Evolutionary conservation across 2,329 filamentous ascomycete species (phyloP).

Genomic region (Diaporthe sp.): DNA sequence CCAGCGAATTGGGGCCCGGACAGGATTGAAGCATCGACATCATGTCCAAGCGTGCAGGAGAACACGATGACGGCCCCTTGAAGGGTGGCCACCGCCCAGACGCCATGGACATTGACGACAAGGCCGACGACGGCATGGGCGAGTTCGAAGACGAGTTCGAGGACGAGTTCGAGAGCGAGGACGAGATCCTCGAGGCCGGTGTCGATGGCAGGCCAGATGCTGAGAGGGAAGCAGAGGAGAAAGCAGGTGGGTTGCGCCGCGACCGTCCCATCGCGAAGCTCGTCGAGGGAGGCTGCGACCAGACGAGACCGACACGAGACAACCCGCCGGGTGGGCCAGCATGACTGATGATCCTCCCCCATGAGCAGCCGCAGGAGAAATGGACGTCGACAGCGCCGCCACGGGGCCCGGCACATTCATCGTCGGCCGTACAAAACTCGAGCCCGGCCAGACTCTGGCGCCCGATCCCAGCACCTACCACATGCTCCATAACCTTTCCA

Average conservation of each 20-base stretch:
- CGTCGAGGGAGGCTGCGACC: not conserved
- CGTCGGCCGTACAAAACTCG: slow-evolving; percentile 91
- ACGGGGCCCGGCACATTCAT: slow-evolving; percentile 88
- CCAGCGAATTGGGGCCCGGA: no score
- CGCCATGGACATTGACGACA: slow-evolving; percentile 75
- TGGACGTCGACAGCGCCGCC: slow-evolving; percentile 80
- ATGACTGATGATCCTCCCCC: not conserved
- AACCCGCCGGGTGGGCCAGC: not conserved
- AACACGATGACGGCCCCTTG: slow-evolving; percentile 64
- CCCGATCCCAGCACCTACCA: slow-evolving; percentile 96
- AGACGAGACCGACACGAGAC: not conserved
- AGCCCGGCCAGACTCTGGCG: slow-evolving; percentile 89
- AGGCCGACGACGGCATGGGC: slow-evolving; percentile 70
- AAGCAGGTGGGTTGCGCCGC: slow-evolving; percentile 66
- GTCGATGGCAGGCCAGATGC: slow-evolving; percentile 94
- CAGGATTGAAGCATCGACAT: slow-evolving; percentile 33
- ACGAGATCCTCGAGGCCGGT: slow-evolving; percentile 94
- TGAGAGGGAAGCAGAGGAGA: slow-evolving; percentile 91
- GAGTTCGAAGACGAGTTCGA: slow-evolving; percentile 98
- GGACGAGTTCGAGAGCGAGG: slow-evolving; percentile 88
- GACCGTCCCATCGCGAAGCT: not conserved
- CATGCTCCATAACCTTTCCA: slow-evolving; percentile 95
- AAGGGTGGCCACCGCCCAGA: slow-evolving; percentile 74
- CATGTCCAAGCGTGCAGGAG: slow-evolving; percentile 75
- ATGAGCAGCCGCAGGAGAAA: slow-evolving; percentile 66